These are phyloP conservation scores for Penicillium psychrosexuale DNA, from an alignment of 2,329 filamentous ascomycete genomes.

Conservation along the genomic window DNA sequence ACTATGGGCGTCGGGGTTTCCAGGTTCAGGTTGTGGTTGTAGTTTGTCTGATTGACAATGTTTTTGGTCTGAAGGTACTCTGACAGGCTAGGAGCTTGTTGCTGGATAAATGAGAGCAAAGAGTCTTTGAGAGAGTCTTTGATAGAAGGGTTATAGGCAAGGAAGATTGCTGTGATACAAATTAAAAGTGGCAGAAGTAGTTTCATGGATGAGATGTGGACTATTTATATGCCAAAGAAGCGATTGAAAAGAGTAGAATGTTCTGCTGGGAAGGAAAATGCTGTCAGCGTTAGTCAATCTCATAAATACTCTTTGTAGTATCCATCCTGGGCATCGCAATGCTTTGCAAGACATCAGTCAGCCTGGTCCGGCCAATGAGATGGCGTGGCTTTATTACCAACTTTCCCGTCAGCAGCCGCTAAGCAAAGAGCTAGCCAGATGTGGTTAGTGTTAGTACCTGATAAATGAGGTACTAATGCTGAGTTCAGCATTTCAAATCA, in stretches of 20 bases:
- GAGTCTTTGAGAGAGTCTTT: slow-evolving; percentile 17
- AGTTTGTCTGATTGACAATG: slow-evolving; percentile 5
- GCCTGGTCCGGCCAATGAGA: slow-evolving; percentile 10
- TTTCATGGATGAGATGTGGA: slow-evolving; percentile 31
- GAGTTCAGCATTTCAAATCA: slow-evolving; percentile 1
- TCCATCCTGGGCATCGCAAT: neutral
- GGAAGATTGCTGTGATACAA: slow-evolving; percentile 36
- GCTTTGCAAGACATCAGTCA: slow-evolving; percentile 30
- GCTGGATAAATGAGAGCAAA: slow-evolving; percentile 18
- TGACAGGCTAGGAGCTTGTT: slow-evolving; percentile 18
- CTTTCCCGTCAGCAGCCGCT: slow-evolving; percentile 27
- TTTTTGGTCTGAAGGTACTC: slow-evolving; percentile 13
- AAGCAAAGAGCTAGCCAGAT: neutral
- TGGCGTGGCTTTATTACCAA: slow-evolving; percentile 21
- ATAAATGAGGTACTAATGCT: slow-evolving; percentile 1
- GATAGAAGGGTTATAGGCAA: slow-evolving; percentile 25
- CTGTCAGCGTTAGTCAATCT: slow-evolving; percentile 31
- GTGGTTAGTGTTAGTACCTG: neutral
- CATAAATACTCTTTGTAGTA: slow-evolving; percentile 15
- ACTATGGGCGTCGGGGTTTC: slow-evolving; percentile 9
- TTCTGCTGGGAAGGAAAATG: slow-evolving; percentile 5
- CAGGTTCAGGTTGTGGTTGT: slow-evolving; percentile 2
- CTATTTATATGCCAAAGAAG: slow-evolving; percentile 30
- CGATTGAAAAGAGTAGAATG: slow-evolving; percentile 23
- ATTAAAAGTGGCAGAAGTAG: slow-evolving; percentile 37